Evolutionary conservation across 345 rosid genomes (phyloP), one percentile per base, ranked within the genome.

Genomic region (Dimocarpus longan): DNA sequence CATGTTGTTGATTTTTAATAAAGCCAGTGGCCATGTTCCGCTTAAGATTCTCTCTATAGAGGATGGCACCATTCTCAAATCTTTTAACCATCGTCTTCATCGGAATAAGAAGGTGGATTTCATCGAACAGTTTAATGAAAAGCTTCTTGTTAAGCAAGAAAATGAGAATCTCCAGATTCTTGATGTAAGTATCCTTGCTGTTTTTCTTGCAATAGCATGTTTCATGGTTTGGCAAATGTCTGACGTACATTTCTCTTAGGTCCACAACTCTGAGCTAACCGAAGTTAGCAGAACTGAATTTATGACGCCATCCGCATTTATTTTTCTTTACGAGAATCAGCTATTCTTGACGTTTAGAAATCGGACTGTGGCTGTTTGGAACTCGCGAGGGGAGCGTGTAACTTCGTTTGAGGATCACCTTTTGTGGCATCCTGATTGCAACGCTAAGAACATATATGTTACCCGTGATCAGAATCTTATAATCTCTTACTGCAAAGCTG

Each of bases 351-450:
- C 92, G 37, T 89, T 89, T 75, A 82, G 88, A 76, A 85, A 82
- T 77, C 87, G 88, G 71, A 89, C 87, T 62, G 93, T 90, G 76
- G 91, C 94, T 69, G 97, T 90, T 46, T 92, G 97, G 97, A 90
- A 92, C 70, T 92, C 88, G 73, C 88, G 87, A 10, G 90, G 90
- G 76, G 90, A 89, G 85, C 90, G 85, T 73, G 92, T 89, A 50
- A 89, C 92, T 18, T 87, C 86, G 1, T 89, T 89, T 70, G 92
- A 89, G 81, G 91, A 89, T 82, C 97, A 89, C 80, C 89, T 88
- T 48, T 80, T 88, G 73, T 90, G 94, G 94, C 92, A 92, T 82
- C 91, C 94, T 48, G 94, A 90, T 70, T 90, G 96, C 82, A 92
- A 90, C 84, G 90, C 96, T 16, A 92, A 86, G 74, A 90, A 88